Conservation (phyloP, 352 stramenopile species). For the Phytopythium aichiense region DNA sequence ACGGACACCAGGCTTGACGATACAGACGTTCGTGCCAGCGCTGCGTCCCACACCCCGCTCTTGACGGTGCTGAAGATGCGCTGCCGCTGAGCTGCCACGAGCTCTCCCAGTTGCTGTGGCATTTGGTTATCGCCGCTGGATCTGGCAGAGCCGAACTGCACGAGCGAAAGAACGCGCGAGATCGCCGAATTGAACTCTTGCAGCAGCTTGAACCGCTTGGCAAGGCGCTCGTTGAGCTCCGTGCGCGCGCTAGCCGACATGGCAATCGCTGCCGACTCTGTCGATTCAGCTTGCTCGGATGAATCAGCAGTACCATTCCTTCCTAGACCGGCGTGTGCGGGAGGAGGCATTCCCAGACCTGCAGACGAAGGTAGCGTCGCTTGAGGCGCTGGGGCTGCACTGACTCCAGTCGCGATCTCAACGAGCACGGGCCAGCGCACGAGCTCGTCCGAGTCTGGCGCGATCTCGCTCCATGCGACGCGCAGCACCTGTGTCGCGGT, state of each 20-base stretch:
- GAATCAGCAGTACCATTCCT: neutral
- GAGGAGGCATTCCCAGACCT: neutral
- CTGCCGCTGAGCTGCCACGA: conserved; percentile 42
- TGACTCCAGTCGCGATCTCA: conserved; percentile 39
- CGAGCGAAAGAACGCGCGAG: conserved; percentile 52
- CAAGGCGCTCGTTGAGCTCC: conserved; percentile 38
- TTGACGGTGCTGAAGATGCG: conserved; percentile 79
- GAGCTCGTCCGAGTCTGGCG: conserved; percentile 51
- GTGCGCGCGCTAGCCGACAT: neutral
- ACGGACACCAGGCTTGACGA: conserved; percentile 28
- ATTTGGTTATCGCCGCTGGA: conserved; percentile 2
- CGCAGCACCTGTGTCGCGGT: conserved; percentile 47
- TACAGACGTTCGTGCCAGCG: conserved; percentile 47
- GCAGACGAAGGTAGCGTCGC: neutral
- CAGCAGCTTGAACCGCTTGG: conserved; percentile 62
- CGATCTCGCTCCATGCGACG: conserved; percentile 53
- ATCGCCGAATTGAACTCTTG: conserved; percentile 70
- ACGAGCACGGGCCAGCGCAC: conserved; percentile 67
- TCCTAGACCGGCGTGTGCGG: neutral
- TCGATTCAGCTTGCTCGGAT: neutral
- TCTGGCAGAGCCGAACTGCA: conserved; percentile 26
- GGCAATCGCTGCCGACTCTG: neutral
- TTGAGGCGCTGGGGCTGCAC: neutral
- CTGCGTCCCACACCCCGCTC: conserved; percentile 63
- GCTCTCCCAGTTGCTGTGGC: conserved; percentile 15